Conservation (phyloP, 768 basidiomycete genomes). For the Boletus bicolor region DNA sequence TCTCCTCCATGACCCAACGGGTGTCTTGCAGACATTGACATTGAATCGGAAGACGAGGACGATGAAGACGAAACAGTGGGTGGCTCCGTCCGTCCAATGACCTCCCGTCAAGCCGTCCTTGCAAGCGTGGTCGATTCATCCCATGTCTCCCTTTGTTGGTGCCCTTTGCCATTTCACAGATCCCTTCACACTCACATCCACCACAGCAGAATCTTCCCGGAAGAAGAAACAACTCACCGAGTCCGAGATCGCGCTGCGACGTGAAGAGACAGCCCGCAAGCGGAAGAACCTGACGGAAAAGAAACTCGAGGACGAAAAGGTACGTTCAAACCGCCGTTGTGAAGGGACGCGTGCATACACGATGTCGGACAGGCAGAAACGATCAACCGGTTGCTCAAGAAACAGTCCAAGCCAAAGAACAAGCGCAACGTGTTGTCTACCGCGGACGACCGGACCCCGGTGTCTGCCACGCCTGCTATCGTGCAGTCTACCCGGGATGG, state of each 20-base stretch:
- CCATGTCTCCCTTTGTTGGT: neutral
- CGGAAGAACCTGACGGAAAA: slow-evolving; percentile 54
- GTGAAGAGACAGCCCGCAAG: slow-evolving; percentile 81
- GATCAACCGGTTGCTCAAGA: slow-evolving; percentile 85
- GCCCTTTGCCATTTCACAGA: no score
- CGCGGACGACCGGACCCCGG: slow-evolving; percentile 43
- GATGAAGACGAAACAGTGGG: neutral
- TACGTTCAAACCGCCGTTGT: slow-evolving; percentile 17
- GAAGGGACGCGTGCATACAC: no score
- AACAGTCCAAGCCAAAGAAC: slow-evolving; percentile 67
- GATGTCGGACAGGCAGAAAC: slow-evolving; percentile 62
- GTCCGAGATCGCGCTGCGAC: slow-evolving; percentile 65
- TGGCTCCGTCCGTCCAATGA: neutral
- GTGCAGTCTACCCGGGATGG: slow-evolving; percentile 30
- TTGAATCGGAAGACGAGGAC: neutral
- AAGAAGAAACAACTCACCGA: slow-evolving; percentile 66
- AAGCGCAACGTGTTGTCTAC: slow-evolving; percentile 53
- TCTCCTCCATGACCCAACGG: neutral
- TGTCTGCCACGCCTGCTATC: slow-evolving; percentile 28
- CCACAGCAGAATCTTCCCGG: neutral
- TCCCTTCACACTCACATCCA: neutral
- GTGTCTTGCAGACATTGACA: neutral
- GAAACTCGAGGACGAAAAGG: slow-evolving; percentile 44
- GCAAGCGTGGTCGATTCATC: neutral
- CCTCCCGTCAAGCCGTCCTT: neutral